Percentiles rank a stretch among this genome's conserved stretches.
Evolutionary conservation across 2,329 filamentous ascomycete genomes (phyloP).

Genomic region (Sporothrix brasiliensis): DNA sequence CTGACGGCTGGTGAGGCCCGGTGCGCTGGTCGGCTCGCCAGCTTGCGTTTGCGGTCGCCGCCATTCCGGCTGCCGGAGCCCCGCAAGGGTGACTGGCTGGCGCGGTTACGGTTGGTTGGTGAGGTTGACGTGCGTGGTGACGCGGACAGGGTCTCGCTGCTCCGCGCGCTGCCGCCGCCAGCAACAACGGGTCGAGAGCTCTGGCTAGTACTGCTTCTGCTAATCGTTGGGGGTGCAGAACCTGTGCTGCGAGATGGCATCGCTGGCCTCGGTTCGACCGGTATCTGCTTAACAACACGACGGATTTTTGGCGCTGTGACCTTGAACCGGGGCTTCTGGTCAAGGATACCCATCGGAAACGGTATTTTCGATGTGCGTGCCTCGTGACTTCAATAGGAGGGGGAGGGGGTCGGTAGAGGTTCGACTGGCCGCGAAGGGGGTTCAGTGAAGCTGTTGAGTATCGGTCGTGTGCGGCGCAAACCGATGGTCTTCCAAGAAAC

Average conservation of each 20-base stretch:
- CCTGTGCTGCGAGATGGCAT: constrained; percentile 36
- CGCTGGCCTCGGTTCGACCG: constrained; percentile 46
- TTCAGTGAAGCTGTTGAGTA: neutral
- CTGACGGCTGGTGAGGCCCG: constrained; percentile 51
- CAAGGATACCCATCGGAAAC: constrained; percentile 47
- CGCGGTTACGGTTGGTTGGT: constrained; percentile 14
- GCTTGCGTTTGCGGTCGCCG: constrained; percentile 54
- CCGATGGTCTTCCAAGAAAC: neutral
- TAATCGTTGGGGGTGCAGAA: constrained; percentile 20
- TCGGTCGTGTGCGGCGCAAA: constrained; percentile 8
- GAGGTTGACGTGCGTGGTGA: constrained; percentile 37
- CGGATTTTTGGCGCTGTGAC: constrained; percentile 54
- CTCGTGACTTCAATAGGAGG: neutral
- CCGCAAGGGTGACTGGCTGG: constrained; percentile 45
- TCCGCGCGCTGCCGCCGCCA: constrained; percentile 45
- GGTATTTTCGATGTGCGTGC: neutral
- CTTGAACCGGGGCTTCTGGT: constrained; percentile 55
- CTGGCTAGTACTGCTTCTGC: constrained; percentile 40
- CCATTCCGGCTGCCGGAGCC: constrained; percentile 40
- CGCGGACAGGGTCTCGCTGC: constrained; percentile 37
- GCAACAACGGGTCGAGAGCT: constrained; percentile 38
- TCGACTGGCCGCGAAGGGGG: neutral
- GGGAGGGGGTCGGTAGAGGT: too few relatives aligned
- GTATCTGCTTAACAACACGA: constrained; percentile 55
- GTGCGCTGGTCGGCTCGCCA: constrained; percentile 40